Percentiles rank a stretch among this genome's conserved stretches.
Conservation (phyloP, 2,329 filamentous ascomycete species). For the Neonectria coccinea region DNA sequence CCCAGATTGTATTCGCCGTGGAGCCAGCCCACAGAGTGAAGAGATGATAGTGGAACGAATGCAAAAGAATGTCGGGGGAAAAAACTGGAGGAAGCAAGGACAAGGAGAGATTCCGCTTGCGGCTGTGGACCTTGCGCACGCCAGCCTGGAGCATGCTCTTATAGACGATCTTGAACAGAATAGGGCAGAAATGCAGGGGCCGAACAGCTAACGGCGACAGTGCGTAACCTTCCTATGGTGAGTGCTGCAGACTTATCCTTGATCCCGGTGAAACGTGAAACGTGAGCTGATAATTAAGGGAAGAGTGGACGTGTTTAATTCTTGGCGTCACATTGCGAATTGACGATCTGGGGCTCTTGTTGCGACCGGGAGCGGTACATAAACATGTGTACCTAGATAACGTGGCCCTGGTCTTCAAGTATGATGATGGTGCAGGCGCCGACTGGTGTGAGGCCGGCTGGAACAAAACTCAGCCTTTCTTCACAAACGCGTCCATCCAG, state of each 20-base stretch:
- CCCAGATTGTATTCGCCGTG: background rate
- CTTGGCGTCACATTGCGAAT: conserved; percentile 5
- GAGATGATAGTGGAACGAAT: background rate
- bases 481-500: background rate
- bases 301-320: conserved; percentile 1
- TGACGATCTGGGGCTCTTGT: background rate
- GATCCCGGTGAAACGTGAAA: conserved; percentile 12
- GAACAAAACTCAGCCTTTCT: background rate
- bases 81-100: conserved; percentile 5
- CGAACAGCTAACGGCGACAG: conserved; percentile 11
- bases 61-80: conserved; percentile 8
- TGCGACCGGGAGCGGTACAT: background rate
- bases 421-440: background rate
- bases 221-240: background rate
- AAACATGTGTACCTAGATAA: background rate
- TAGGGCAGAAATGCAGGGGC: conserved; percentile 8
- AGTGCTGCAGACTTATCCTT: conserved; percentile 4
- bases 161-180: conserved; percentile 2
- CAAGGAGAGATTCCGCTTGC: conserved; percentile 4
- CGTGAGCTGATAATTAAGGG: conserved; percentile 3
- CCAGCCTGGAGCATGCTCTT: background rate
- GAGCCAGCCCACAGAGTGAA: conserved; percentile 9
- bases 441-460: background rate
- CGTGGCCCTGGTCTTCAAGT: background rate
- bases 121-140: conserved; percentile 2